phyloP scores from a whole-genome alignment of 2,329 filamentous ascomycete genomes.

The Microthyrium microscopicum region DNA sequence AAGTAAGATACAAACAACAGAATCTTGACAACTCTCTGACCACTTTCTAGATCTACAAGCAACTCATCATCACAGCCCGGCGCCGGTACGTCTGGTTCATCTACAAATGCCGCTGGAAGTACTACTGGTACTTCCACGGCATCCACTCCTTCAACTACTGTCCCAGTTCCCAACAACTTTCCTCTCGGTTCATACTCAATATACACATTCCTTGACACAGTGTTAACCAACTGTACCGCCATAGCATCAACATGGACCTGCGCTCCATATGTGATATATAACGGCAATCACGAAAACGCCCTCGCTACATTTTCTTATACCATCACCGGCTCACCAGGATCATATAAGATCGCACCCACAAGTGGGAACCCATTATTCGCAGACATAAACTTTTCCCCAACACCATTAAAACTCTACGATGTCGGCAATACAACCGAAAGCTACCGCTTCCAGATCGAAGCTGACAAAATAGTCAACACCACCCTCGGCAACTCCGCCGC shows the following conservation, averaged over 20 bases:
- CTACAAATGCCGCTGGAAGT: neutral
- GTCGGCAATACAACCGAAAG: constrained; percentile 33
- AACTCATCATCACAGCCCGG: neutral
- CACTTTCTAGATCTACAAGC: neutral
- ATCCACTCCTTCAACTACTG: constrained; percentile 8
- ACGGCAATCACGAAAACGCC: constrained; percentile 21
- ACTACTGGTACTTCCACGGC: neutral
- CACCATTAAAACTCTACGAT: constrained; percentile 33
- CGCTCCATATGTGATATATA: constrained; percentile 38
- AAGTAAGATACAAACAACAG: too few species aligned
- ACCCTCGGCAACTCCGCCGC: constrained; percentile 27
- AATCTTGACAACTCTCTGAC: too few species aligned
- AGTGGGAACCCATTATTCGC: constrained; percentile 37
- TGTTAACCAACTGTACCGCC: constrained; percentile 40
- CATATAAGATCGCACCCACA: constrained; percentile 35
- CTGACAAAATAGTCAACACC: constrained; percentile 34
- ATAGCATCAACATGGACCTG: constrained; percentile 45
- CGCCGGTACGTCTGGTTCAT: constrained; percentile 1
- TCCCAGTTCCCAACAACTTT: constrained; percentile 23
- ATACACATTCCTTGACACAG: constrained; percentile 37
- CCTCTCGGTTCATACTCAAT: constrained; percentile 48
- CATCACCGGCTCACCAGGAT: constrained; percentile 25
- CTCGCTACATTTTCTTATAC: constrained; percentile 45
- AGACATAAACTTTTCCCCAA: constrained; percentile 36
- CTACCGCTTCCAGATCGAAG: constrained; percentile 39